Base-by-base conservation (phyloP, 2,329 filamentous ascomycete species). In the Talaromyces albobiverticillius region DNA sequence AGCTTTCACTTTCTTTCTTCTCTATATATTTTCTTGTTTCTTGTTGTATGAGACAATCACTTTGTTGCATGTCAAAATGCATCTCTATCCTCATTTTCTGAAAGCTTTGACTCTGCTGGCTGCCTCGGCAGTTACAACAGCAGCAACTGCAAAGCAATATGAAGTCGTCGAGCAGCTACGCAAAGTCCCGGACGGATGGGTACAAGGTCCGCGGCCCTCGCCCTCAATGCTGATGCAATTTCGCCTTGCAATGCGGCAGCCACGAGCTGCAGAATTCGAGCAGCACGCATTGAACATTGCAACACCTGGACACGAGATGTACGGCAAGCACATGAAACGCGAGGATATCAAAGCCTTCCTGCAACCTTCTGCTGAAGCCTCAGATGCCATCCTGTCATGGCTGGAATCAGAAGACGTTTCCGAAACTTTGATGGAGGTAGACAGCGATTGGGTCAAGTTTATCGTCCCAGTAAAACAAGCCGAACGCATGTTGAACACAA, bases 401-500 rank as follows among this genome's bases (percentile, higher is more conserved):
- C 73, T 88, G 13, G 61, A 70, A 26, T 63, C 72, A 22, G 76
- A 80, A 51, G 79, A 77, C 32, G 71, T 88, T 26, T 60, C 74
- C 2, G 55, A 65, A 3, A 56, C 68, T 3, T 68, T 72, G 3
- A 75, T 84, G 14, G 71, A 80, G 46, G 71, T 81, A 11, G 70
- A 78, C 57, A 76, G 79, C 55, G 79, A 86, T 65, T 87, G 84
- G 84, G 74, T 88, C 61, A 81, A 78, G 57, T 83, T 88, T 62
- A 62, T 60, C 18, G 55, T 67, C 13, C 58, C 62, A 1, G 54
- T 71, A 4, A 61, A 60, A 3, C 63, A 76, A 41, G 83, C 84
- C 4, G 79, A 84, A 55, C 64, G 68, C 11, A 74, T 88, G 64
- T 70, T 87, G 59, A 73, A 78, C 57, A 82, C 85, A 3, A 71